Evolutionary conservation across 495 filamentous ascomycete genomes (phyloP).

Genomic region (Pseudomonodictys pantanalensis): DNA sequence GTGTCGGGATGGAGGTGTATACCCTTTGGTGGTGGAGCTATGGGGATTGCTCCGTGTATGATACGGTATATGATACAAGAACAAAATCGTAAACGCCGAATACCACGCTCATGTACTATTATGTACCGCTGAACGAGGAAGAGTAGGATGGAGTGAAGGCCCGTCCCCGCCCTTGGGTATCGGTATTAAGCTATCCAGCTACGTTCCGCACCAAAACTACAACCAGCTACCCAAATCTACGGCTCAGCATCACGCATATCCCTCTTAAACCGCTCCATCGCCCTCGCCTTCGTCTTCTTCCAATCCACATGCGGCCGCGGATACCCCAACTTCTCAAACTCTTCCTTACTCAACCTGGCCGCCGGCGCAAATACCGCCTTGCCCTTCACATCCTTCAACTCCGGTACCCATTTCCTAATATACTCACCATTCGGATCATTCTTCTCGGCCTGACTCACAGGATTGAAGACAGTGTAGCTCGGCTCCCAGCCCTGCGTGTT

Average conservation of each 20-base stretch:
- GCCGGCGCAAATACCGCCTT: conserved; percentile 46
- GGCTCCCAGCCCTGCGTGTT: conserved; percentile 52
- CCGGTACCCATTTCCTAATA: conserved; percentile 58
- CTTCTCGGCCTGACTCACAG: conserved; percentile 47
- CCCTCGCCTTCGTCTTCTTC: conserved; percentile 43
- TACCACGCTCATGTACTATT: neutral
- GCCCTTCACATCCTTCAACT: conserved; percentile 46
- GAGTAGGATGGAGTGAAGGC: too few species aligned
- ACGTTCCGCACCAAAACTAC: too few species aligned
- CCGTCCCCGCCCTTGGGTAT: too few species aligned
- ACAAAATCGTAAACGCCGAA: neutral
- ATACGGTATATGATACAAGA: neutral
- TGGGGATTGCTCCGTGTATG: too few species aligned
- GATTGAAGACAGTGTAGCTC: conserved; percentile 48
- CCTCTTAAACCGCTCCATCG: conserved; percentile 44
- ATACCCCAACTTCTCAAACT: conserved; percentile 49
- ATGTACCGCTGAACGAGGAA: neutral
- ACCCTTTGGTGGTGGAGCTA: too few species aligned
- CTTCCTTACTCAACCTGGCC: conserved; percentile 40
- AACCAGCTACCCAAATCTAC: too few species aligned
- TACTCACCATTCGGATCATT: conserved; percentile 57
- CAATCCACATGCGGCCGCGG: conserved; percentile 47
- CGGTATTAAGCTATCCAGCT: too few species aligned
- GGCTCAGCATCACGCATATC: conserved; percentile 36
- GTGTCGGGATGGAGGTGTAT: neutral